phyloP scores from a whole-genome alignment of 805 yeast species.

The Cyberlindnera maclurae region DNA sequence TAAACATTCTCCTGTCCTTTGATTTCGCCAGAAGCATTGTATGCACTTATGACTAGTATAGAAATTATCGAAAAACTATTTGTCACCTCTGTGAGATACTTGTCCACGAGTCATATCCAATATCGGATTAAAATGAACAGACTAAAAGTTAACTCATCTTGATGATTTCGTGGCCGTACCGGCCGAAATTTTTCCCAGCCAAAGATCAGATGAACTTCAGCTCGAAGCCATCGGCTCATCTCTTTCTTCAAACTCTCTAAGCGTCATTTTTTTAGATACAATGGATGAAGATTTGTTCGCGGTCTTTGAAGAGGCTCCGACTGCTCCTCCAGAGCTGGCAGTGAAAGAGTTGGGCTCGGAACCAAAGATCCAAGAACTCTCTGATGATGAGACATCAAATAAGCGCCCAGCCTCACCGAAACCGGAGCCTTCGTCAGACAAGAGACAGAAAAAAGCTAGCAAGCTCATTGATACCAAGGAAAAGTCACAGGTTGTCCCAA shows the following conservation, averaged over 20 bases:
- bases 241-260: neutral
- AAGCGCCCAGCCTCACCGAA: constrained; percentile 21
- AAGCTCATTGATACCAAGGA: constrained; percentile 31
- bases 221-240: neutral
- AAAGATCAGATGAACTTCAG: neutral
- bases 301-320: constrained; percentile 53
- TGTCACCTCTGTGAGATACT: neutral
- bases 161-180: constrained; percentile 7
- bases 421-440: neutral
- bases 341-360: constrained; percentile 2
- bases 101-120: neutral
- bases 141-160: too few species aligned
- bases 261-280: neutral
- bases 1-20: too few species aligned
- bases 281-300: constrained; percentile 50
- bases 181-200: constrained; percentile 7
- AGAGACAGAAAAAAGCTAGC: constrained; percentile 19
- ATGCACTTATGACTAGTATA: neutral
- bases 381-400: constrained; percentile 18
- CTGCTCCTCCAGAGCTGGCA: constrained; percentile 21
- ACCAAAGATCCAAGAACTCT: constrained; percentile 8
- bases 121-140: neutral
- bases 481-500: constrained; percentile 50
- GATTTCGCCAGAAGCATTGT: too few species aligned
- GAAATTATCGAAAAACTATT: neutral